These are phyloP conservation scores for Atalantia buxifolia DNA, from an alignment of 345 rosid species.

Conservation along the genomic window DNA sequence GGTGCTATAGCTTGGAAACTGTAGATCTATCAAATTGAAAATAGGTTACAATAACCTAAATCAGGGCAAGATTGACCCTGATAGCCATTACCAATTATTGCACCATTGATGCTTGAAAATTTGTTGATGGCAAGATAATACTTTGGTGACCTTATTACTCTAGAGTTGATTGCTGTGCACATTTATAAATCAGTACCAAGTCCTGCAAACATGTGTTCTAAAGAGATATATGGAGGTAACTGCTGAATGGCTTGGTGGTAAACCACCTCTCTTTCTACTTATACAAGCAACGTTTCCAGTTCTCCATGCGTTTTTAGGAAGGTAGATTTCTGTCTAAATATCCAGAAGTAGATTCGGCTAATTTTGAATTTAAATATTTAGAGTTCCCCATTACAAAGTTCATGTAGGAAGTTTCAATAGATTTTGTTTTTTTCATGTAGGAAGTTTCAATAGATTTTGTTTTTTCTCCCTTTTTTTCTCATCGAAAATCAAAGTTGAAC, in stretches of 20 bases:
- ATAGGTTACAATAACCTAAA: background rate
- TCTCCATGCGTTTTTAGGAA: background rate
- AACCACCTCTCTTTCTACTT: background rate
- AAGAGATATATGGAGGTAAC: too few species aligned
- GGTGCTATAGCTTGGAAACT: background rate
- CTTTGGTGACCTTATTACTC: background rate
- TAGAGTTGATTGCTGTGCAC: background rate
- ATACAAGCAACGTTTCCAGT: background rate
- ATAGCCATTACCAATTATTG: background rate
- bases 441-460: too few species aligned
- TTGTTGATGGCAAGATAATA: background rate
- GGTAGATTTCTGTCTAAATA: background rate
- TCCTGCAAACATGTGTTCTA: background rate
- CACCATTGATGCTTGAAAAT: background rate
- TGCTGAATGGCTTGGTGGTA: too few species aligned
- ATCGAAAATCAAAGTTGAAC: too few species aligned
- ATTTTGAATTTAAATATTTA: too few species aligned
- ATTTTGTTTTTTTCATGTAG: too few species aligned
- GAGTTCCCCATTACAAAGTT: too few species aligned
- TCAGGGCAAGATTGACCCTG: background rate
- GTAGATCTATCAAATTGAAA: background rate
- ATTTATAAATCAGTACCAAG: too few species aligned
- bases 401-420: too few species aligned
- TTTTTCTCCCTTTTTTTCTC: too few species aligned
- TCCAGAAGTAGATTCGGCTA: too few species aligned